phyloP scores from a whole-genome alignment of 1,139 yeast species.

The Arxiozyma slooffiae region DNA sequence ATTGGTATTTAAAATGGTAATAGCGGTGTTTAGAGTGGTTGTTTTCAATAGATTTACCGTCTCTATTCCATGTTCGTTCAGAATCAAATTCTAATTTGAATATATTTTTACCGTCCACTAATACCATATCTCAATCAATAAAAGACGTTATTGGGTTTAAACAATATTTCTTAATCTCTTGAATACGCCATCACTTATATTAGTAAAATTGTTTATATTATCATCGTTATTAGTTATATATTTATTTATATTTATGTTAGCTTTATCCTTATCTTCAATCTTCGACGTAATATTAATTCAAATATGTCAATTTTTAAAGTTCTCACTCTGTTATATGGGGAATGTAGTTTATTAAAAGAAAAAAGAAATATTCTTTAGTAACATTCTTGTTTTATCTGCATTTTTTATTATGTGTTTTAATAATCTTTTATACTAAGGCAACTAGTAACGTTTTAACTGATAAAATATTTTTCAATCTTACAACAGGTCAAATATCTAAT shows the following conservation, averaged over 20 bases:
- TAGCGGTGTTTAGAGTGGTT: neutral
- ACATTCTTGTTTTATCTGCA: slow-evolving; percentile 14
- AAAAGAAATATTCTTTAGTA: slow-evolving; percentile 12
- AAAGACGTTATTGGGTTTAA: neutral
- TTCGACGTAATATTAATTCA: slow-evolving; percentile 23
- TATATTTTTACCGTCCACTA: neutral
- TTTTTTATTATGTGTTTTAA: slow-evolving; percentile 15
- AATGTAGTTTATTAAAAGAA: slow-evolving; percentile 16
- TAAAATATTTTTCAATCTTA: slow-evolving; percentile 19
- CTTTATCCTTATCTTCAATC: slow-evolving; percentile 20
- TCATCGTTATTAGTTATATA: slow-evolving; percentile 18
- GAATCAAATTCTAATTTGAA: neutral
- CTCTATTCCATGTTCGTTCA: too few species aligned
- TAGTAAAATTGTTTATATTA: slow-evolving; percentile 13
- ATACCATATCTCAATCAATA: neutral
- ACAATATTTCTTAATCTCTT: neutral
- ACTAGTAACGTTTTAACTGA: slow-evolving; percentile 23
- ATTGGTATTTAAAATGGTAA: neutral
- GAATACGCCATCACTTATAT: slow-evolving; percentile 4
- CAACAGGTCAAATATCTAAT: slow-evolving; percentile 23
- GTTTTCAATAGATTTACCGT: slow-evolving; percentile 3
- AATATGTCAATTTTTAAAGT: slow-evolving; percentile 21
- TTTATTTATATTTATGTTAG: slow-evolving; percentile 16
- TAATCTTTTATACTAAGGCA: slow-evolving; percentile 22
- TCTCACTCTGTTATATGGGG: slow-evolving; percentile 19